Evolutionary conservation across 192 early-diverging fungal genomes (phyloP).

Genomic region (Mortierella claussenii): DNA sequence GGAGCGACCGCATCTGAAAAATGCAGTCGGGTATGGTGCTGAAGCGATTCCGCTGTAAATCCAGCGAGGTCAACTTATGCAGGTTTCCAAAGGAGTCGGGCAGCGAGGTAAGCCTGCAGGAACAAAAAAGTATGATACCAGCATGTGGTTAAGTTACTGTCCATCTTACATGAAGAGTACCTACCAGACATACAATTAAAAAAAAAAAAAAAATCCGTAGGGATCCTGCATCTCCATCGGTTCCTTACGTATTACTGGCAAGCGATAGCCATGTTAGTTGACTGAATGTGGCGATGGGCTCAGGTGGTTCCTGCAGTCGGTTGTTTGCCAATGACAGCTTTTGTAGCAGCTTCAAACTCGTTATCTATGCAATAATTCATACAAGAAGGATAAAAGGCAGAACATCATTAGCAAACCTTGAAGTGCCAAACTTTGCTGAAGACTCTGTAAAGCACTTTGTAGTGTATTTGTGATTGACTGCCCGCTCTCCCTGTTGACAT

Average conservation of each 20-base stretch:
- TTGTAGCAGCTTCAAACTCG: constrained; percentile 31
- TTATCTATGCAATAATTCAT: constrained; percentile 17
- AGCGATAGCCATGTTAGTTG: constrained; percentile 57
- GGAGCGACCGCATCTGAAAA: constrained; percentile 29
- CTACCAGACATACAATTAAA: background rate
- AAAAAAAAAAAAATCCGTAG: background rate
- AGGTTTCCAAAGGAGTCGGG: constrained; percentile 45
- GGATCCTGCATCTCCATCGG: background rate
- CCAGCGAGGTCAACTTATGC: constrained; percentile 47
- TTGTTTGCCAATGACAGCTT: constrained; percentile 58
- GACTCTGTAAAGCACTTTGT: no score
- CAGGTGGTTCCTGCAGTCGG: constrained; percentile 47
- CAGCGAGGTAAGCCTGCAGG: constrained; percentile 29
- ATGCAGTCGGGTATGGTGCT: constrained; percentile 53
- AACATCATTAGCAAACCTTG: background rate
- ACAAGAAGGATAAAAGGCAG: background rate
- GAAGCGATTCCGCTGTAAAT: constrained; percentile 55
- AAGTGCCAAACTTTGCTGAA: no score
- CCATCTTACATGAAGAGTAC: no score
- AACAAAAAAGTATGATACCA: background rate
- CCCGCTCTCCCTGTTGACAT: no score
- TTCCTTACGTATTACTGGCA: constrained; percentile 53
- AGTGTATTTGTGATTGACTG: no score
- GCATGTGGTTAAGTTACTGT: no score
- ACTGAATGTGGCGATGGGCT: constrained; percentile 41